Percentiles rank a stretch among this genome's conserved stretches.
phyloP scores from a whole-genome alignment of 768 basidiomycete species.

The Serendipita sp. region DNA sequence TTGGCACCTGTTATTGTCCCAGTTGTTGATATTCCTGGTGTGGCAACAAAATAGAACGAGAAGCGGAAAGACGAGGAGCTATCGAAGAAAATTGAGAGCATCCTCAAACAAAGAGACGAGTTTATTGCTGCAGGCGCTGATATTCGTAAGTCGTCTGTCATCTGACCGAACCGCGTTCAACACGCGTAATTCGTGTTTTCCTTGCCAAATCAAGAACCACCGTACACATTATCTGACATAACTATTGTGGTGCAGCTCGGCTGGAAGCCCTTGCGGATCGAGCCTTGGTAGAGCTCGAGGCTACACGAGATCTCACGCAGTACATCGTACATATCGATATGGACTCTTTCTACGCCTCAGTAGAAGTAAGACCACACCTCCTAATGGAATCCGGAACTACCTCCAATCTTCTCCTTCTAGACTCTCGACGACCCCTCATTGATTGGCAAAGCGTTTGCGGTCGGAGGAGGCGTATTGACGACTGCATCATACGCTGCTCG shows the following conservation, averaged over 20 bases:
- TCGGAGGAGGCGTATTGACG: conserved; percentile 57
- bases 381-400: not conserved
- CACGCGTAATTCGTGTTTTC: not conserved
- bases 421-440: conserved; percentile 47
- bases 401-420: not conserved
- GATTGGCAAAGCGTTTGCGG: conserved; percentile 59
- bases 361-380: conserved; percentile 27
- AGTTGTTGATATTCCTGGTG: not conserved
- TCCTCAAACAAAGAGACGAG: conserved; percentile 50
- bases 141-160: conserved; percentile 28
- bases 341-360: conserved; percentile 83
- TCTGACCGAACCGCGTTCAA: too few relatives aligned
- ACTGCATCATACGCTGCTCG: conserved; percentile 91
- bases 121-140: conserved; percentile 35
- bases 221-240: conserved; percentile 1
- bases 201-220: not conserved
- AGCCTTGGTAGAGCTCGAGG: conserved; percentile 49
- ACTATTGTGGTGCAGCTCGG: conserved; percentile 22
- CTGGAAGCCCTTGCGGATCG: not conserved
- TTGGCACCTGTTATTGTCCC: not conserved
- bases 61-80: conserved; percentile 79
- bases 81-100: conserved; percentile 55
- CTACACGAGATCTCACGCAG: conserved; percentile 62
- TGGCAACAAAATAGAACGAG: conserved; percentile 45
- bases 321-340: conserved; percentile 89